Evolutionary conservation across 139 green algal species (phyloP).

Genomic region (Zygnema cylindricum): DNA sequence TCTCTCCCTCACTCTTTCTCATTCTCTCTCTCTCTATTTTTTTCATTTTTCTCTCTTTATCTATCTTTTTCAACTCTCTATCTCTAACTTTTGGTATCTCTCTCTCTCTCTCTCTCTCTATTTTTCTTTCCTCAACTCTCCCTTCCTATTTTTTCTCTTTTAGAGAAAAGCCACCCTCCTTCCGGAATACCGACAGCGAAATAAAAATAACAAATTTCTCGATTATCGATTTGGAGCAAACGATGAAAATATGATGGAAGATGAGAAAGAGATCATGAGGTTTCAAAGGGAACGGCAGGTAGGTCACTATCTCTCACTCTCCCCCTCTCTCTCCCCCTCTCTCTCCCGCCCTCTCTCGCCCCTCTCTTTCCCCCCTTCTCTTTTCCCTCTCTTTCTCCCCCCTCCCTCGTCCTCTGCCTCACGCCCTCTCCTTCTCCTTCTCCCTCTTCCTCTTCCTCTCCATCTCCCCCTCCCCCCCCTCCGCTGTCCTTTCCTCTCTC

Average conservation of each 20-base stretch:
- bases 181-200: conserved; percentile 86
- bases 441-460: not conserved
- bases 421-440: conserved; percentile 16
- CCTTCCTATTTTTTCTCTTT: not conserved
- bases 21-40: not conserved
- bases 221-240: conserved; percentile 93
- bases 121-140: not conserved
- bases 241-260: conserved; percentile 77
- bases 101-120: not conserved
- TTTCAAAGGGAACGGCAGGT: conserved; percentile 82
- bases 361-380: not conserved
- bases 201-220: conserved; percentile 90
- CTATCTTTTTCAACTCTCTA: not conserved
- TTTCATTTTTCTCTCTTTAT: not conserved
- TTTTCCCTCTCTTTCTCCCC: not conserved
- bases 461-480: no score
- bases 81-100: conserved; percentile 1
- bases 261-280: conserved; percentile 83
- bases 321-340: no score
- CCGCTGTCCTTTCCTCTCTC: no score
- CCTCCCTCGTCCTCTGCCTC: no score
- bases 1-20: not conserved
- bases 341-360: conserved; percentile 7
- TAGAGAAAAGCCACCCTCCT: conserved; percentile 78
- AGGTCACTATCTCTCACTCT: conserved; percentile 27